Evolutionary conservation across 2,329 filamentous ascomycete genomes (phyloP), one percentile per base, ranked within the genome.

Genomic region (Celoporthe dispersa): DNA sequence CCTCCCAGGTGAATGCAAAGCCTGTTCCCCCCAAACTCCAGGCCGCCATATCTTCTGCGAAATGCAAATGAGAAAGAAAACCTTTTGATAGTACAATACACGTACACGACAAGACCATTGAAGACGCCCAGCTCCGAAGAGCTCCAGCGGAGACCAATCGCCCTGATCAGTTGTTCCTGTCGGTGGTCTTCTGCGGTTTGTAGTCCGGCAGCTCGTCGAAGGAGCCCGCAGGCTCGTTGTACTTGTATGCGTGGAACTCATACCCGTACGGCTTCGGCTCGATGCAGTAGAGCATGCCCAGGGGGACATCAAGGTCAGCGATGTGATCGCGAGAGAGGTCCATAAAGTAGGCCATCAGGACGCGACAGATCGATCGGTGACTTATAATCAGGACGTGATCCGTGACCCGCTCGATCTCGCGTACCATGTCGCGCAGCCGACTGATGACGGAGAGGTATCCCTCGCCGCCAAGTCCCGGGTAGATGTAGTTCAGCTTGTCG

Each of bases 261-360:
- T 98, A 94, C 19, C 96, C 96, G 75, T 99, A 99, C 0, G 96
- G 96, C 85, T 98, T 98, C 44, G 96, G 96, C 81, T 99, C 95
- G 63, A 99, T 91, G 75, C 94, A 93, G 80, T 97, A 99, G 9
- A 98, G 85, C 85, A 97, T 94, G 25, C 96, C 96, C 64, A 99
- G 84, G 0, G 96, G 96, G 61, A 98, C 93, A 77, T 98, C 95
- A 72, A 99, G 87, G 76, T 98, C 94, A 16, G 96, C 95, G 72
- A 99, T 97, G 77, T 97, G 92, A 73, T 97, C 91, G 48, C 94
- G 87, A 64, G 92, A 94, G 67, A 98, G 85, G 70, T 97, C 94
- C 84, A 96, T 94, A 82, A 99, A 99, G 81, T 99, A 99, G 1
- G 95, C 94, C 81, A 99, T 91, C 71, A 99, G 84, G 7, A 99